Evolutionary conservation across 768 basidiomycete species (phyloP).

Genomic region (Rhodotorula taiwanensis): DNA sequence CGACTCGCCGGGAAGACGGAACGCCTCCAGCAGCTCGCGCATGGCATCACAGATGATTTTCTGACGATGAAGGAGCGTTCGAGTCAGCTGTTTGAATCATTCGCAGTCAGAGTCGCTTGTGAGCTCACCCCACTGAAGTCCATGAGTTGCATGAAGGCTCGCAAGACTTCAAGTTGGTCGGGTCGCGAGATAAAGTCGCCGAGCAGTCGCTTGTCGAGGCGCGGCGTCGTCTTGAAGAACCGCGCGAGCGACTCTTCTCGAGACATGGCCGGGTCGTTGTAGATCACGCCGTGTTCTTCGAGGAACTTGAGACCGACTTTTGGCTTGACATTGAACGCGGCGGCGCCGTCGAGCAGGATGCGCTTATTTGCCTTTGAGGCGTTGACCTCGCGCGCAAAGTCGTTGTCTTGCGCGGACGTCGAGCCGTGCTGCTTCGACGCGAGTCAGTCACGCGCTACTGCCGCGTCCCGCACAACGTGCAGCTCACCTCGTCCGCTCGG

Average conservation of each 20-base stretch:
- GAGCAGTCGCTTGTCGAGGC: conserved; percentile 83
- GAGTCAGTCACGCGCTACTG: too few species aligned
- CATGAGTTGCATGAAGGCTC: conserved; percentile 78
- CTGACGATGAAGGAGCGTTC: conserved; percentile 47
- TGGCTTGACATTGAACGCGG: conserved; percentile 85
- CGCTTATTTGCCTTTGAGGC: conserved; percentile 77
- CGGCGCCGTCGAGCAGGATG: conserved; percentile 70
- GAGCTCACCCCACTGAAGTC: conserved; percentile 74
- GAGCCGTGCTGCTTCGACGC: too few species aligned
- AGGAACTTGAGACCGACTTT: conserved; percentile 83
- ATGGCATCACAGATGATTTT: conserved; percentile 93
- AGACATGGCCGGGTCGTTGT: conserved; percentile 40
- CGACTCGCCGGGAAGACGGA: conserved; percentile 88
- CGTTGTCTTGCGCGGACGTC: too few species aligned
- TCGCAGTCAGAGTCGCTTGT: neutral
- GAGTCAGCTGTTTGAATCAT: neutral
- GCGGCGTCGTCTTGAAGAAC: conserved; percentile 75
- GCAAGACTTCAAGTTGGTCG: conserved; percentile 75
- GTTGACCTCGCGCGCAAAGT: conserved; percentile 52
- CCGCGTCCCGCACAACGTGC: too few species aligned
- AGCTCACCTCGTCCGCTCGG: conserved; percentile 46
- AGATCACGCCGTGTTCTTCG: conserved; percentile 83
- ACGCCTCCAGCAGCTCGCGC: conserved; percentile 85
- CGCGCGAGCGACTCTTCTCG: conserved; percentile 59
- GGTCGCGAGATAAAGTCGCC: conserved; percentile 89